A percentile compares a stretch with the other conserved stretches of the same genome.
Conservation (phyloP, 1,284 basidiomycete species). For the Rhodotorula sp. region DNA sequence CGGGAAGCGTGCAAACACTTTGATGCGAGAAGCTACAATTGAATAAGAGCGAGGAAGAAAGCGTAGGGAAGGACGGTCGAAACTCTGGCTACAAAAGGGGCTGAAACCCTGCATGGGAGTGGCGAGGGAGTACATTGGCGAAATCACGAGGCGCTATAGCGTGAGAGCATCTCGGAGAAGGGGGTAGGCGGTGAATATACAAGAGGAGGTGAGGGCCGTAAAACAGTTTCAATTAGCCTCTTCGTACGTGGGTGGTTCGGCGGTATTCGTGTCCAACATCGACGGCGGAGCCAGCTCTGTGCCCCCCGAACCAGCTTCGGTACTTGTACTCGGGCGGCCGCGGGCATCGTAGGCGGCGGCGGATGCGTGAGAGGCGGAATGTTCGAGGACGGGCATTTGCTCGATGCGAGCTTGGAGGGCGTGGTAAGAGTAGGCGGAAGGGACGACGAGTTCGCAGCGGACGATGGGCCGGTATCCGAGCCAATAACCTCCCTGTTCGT, state of each 20-base stretch:
- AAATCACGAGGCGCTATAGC: no score
- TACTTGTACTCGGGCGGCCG: neutral
- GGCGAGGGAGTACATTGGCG: no score
- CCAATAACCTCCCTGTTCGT: constrained; percentile 35
- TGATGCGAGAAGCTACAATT: no score
- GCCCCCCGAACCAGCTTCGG: neutral
- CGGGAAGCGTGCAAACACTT: no score
- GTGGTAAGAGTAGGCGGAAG: constrained; percentile 13
- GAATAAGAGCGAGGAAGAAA: no score
- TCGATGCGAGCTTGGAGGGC: neutral
- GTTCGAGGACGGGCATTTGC: constrained; percentile 13
- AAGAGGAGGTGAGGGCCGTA: neutral
- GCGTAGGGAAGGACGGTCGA: no score
- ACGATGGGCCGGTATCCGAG: constrained; percentile 37
- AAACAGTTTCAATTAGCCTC: neutral
- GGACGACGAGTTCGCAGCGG: constrained; percentile 34
- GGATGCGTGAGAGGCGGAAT: neutral
- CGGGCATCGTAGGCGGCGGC: no score
- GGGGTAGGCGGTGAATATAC: no score
- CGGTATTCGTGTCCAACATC: no score
- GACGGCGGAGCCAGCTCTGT: neutral
- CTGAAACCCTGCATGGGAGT: no score
- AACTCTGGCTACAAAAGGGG: no score
- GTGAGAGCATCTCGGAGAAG: no score
- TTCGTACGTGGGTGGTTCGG: neutral